Evolutionary conservation across 345 rosid species (phyloP).

Genomic region (Xanthoceras sorbifolium): DNA sequence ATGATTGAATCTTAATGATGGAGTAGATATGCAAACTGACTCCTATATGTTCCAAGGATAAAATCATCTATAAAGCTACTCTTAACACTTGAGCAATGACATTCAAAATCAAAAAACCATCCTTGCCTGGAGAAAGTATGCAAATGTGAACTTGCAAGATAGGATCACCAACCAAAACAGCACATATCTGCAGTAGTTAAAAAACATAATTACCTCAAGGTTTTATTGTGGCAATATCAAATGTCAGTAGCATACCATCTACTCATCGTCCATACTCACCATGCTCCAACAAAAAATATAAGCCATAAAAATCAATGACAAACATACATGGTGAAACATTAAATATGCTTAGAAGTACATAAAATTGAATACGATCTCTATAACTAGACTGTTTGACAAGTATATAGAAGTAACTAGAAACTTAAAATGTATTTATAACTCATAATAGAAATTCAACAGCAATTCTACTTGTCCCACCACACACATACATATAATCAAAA

Average conservation of each 20-base stretch:
- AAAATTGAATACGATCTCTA: background rate
- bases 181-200: constrained; percentile 69
- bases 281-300: background rate
- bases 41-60: background rate
- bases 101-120: constrained; percentile 8
- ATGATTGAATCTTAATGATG: constrained; percentile 10
- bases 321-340: background rate
- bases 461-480: background rate
- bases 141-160: constrained; percentile 80
- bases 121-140: constrained; percentile 98
- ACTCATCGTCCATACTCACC: background rate
- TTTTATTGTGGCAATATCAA: background rate
- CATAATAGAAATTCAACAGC: background rate
- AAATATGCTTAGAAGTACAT: background rate
- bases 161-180: constrained; percentile 89
- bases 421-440: background rate
- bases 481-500: background rate
- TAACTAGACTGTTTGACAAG: background rate
- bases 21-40: background rate
- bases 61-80: background rate
- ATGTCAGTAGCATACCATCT: background rate
- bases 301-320: background rate
- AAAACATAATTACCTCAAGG: constrained; percentile 1
- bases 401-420: background rate
- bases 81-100: constrained; percentile 11